A percentile compares a stretch with the other conserved stretches of the same genome.
Conservation (phyloP, 768 basidiomycete species). For the Royoungia palumana region DNA sequence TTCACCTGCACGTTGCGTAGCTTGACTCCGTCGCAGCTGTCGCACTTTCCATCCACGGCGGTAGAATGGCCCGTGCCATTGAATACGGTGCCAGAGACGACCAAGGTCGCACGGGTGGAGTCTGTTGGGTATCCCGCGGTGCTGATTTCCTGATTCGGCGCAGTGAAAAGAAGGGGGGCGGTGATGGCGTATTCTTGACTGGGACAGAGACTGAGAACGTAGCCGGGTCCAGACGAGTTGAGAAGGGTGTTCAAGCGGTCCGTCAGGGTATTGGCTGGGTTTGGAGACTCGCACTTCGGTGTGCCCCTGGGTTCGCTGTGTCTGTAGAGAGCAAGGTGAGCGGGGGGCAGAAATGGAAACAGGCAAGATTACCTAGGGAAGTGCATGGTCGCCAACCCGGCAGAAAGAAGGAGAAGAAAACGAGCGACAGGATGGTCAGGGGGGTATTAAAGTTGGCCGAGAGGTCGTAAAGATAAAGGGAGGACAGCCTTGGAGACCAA, state of each 20-base stretch:
- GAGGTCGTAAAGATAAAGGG: background rate
- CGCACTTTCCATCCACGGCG: conserved; percentile 67
- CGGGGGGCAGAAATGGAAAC: background rate
- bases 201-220: conserved; percentile 65
- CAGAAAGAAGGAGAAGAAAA: background rate
- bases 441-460: background rate
- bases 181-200: conserved; percentile 58
- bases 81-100: conserved; percentile 60
- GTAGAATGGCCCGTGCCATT: conserved; percentile 69
- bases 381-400: conserved; percentile 10
- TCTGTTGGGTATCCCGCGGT: conserved; percentile 74
- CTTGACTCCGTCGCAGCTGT: conserved; percentile 53
- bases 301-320: background rate
- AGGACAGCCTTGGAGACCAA: background rate
- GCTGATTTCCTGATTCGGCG: conserved; percentile 75
- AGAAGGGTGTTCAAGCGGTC: conserved; percentile 64
- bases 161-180: conserved; percentile 63
- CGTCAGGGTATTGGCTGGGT: conserved; percentile 60
- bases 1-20: conserved; percentile 70
- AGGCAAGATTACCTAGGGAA: conserved; percentile 5
- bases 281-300: conserved; percentile 36
- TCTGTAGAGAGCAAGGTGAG: conserved; percentile 8
- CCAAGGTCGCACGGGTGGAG: conserved; percentile 61
- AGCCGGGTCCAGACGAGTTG: conserved; percentile 63
- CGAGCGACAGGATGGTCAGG: background rate